Conservation (phyloP, 805 yeast genomes). For the Ogataea corticis region DNA sequence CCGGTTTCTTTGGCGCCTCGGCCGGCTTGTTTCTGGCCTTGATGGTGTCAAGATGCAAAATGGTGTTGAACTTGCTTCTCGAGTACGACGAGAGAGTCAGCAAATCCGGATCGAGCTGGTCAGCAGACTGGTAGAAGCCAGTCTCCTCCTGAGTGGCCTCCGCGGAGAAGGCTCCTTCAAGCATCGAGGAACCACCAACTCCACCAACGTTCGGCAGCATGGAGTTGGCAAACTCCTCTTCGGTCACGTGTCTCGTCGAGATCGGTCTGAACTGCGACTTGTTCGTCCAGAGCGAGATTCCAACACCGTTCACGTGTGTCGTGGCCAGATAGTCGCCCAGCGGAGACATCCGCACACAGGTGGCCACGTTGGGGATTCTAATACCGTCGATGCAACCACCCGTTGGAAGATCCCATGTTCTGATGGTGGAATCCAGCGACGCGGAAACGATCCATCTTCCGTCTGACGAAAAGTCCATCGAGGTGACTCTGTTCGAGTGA, state of each 20-base stretch:
- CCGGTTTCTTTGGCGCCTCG: conserved; percentile 85
- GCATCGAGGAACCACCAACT: conserved; percentile 65
- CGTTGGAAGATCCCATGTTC: conserved; percentile 97
- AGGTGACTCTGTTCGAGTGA: conserved; percentile 83
- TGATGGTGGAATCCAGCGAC: conserved; percentile 78
- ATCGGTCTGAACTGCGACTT: conserved; percentile 78
- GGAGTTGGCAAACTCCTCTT: conserved; percentile 68
- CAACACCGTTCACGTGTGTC: conserved; percentile 85
- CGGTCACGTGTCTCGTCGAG: conserved; percentile 71
- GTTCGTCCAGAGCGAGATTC: conserved; percentile 91
- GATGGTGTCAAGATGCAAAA: conserved; percentile 80
- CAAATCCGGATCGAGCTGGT: conserved; percentile 62
- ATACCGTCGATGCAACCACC: conserved; percentile 97
- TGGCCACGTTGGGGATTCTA: conserved; percentile 72
- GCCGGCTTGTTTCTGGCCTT: conserved; percentile 85
- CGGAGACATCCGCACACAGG: conserved; percentile 78
- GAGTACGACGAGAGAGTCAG: conserved; percentile 79
- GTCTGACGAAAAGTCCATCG: conserved; percentile 88
- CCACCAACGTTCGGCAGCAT: conserved; percentile 77
- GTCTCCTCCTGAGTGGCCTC: conserved; percentile 31
- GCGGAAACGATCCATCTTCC: conserved; percentile 93
- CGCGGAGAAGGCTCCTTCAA: conserved; percentile 74
- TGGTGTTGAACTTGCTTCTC: conserved; percentile 72
- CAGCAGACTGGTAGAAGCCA: conserved; percentile 50
- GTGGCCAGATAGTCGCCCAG: conserved; percentile 90